A percentile compares a stretch with the other conserved stretches of the same genome.
Conservation (phyloP, 257 asterid species). For the Solanum ahanhuiri region DNA sequence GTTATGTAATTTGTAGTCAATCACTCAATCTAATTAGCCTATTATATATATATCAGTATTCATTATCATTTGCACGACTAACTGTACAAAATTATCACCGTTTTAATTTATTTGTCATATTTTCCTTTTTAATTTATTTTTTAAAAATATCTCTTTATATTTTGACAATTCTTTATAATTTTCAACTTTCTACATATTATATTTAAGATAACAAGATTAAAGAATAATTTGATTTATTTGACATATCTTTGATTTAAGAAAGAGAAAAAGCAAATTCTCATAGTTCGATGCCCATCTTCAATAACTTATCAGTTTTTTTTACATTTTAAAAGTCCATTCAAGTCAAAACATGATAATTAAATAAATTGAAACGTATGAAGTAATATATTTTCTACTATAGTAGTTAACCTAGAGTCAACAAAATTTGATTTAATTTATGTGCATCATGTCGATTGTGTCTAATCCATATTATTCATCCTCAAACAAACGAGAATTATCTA, state of each 20-base stretch:
- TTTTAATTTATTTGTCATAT: too few relatives aligned
- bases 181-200: neutral
- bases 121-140: too few relatives aligned
- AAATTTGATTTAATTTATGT: neutral
- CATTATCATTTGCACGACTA: neutral
- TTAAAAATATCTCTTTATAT: neutral
- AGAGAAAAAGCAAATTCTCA: too few relatives aligned
- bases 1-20: too few relatives aligned
- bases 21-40: neutral
- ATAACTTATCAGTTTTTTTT: too few relatives aligned
- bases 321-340: too few relatives aligned
- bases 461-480: neutral
- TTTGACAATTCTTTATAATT: neutral
- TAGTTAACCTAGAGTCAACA: neutral
- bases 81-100: neutral
- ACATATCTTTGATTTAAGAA: neutral
- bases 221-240: fast-evolving
- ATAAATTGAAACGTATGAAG: too few relatives aligned
- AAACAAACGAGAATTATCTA: neutral
- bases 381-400: neutral
- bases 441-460: neutral
- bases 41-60: neutral
- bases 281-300: too few relatives aligned
- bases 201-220: neutral
- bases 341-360: neutral